Percentiles rank a stretch among this genome's conserved stretches.
Evolutionary conservation across 139 green algal species (phyloP).

Genomic region (Tetradesmus obliquus): DNA sequence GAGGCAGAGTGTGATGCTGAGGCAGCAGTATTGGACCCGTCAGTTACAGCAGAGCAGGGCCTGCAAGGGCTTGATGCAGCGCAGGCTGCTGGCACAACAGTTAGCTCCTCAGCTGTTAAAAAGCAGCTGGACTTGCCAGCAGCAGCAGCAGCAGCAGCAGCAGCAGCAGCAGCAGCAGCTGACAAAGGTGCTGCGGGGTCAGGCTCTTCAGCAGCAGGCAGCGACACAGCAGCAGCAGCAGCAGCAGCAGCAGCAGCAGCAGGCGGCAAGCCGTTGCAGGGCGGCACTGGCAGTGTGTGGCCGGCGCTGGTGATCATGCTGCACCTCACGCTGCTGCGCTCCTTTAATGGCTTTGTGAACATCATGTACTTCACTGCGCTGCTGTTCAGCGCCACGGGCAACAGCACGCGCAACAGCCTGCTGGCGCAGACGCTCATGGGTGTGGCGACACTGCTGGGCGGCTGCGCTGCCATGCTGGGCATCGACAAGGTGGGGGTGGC

Average conservation of each 20-base stretch:
- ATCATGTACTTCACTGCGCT: constrained; percentile 33
- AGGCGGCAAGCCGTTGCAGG: background rate
- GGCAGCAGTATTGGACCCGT: background rate
- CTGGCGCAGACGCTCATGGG: constrained; percentile 33
- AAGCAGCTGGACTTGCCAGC: background rate
- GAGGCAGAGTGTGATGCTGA: background rate
- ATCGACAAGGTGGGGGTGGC: background rate
- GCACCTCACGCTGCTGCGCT: constrained; percentile 6
- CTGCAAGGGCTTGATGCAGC: background rate
- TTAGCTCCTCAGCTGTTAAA: background rate
- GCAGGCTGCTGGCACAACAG: background rate
- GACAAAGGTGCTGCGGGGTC: background rate
- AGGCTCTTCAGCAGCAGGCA: background rate
- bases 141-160: background rate
- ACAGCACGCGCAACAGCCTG: constrained; percentile 24
- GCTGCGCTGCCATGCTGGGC: background rate
- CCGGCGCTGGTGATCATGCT: constrained; percentile 13
- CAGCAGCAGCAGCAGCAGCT: too few species aligned
- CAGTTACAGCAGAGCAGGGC: background rate
- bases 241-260: background rate
- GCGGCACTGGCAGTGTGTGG: background rate
- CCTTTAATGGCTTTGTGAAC: constrained; percentile 7
- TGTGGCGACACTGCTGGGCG: background rate
- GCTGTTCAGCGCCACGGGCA: constrained; percentile 24
- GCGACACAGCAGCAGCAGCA: background rate